A percentile compares a stretch with the other conserved stretches of the same genome.
These are phyloP conservation scores for Thuidium tamariscinum DNA, from an alignment of 225 moss, liverwort and hornwort species.

Conservation along the genomic window DNA sequence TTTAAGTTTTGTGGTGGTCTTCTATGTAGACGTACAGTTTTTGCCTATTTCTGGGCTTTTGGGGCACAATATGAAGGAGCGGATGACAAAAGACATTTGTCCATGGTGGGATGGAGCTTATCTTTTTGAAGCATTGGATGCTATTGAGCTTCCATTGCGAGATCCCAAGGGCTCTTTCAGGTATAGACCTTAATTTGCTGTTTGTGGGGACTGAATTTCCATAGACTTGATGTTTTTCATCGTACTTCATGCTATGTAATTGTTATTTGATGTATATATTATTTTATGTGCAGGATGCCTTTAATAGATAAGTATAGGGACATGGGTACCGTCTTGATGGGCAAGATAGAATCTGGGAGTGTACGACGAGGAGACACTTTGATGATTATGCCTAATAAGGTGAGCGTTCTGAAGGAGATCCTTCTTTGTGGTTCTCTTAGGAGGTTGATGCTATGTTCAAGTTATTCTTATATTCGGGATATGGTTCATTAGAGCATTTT, in stretches of 20 bases:
- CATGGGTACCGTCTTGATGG: slow-evolving; percentile 99
- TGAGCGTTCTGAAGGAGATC: not conserved
- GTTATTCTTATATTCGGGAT: not conserved
- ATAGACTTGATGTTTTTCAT: not conserved
- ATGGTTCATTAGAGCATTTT: not conserved
- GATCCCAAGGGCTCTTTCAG: slow-evolving; percentile 67
- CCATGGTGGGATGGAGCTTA: slow-evolving; percentile 73
- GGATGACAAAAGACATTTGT: slow-evolving; percentile 34
- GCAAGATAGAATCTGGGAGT: slow-evolving; percentile 96
- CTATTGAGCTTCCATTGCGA: slow-evolving; percentile 58
- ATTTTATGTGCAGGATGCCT: slow-evolving; percentile 29
- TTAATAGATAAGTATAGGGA: slow-evolving; percentile 93
- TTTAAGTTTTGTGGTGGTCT: not conserved
- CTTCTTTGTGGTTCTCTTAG: not conserved
- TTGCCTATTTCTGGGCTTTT: slow-evolving; percentile 73
- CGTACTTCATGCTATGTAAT: not conserved
- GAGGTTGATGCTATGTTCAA: not conserved
- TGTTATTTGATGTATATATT: not conserved
- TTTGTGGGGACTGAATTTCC: not conserved
- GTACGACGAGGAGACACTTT: slow-evolving; percentile 87
- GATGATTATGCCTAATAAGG: slow-evolving; percentile 76
- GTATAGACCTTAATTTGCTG: not conserved
- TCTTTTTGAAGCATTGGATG: slow-evolving; percentile 76
- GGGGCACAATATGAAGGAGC: slow-evolving; percentile 65
- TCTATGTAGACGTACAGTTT: slow-evolving; percentile 58